Evolutionary conservation across 2,329 filamentous ascomycete genomes (phyloP), one percentile per base, ranked within the genome.

Genomic region (Stagonosporopsis vannaccii): DNA sequence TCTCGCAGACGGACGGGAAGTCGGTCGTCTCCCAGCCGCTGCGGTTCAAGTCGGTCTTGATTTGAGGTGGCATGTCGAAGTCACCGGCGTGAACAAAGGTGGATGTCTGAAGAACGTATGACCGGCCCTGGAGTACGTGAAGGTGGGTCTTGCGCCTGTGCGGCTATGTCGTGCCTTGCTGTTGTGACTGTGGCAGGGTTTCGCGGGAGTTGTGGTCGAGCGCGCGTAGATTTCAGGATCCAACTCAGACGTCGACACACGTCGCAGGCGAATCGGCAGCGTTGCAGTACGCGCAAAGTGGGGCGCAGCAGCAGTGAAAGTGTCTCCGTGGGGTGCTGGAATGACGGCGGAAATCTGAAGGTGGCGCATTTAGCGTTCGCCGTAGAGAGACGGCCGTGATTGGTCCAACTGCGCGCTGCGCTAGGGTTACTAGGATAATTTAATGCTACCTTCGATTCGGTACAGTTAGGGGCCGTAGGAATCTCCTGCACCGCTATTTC

Each of bases 11-110:
- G 2, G 90, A 93, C 8, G 91, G 91, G 70, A 95, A 92, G 77
- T 95, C 91, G 44, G 91, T 95, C 28, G 92, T 90, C 79, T 99
- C 95, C 92, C 93, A 97, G 57, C 95, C 95, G 17, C 92, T 95
- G 50, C 95, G 87, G 79, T 98, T 97, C 42, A 97, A 84, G 74
- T 97, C 93, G 75, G 96, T 90, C 78, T 98, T 97, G 75, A 97
- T 97, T 77, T 97, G 92, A 12, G 92, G 90, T 53, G 91, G 90
- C 87, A 96, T 94, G 53, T 32, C 59, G 47, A n/a, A 26, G 22
- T 47, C 42, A 25, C 23, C 9, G 8, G 20, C 37, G 50, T 15
- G 32, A 32, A 41, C 17, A 20, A 2, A 20, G 19, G 11, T 9
- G 12, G 28, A 22, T 6, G 20, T 2, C 32, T 9, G 2, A 36